These are phyloP conservation scores for Hericium erinaceus DNA, from an alignment of 768 basidiomycete species.

Conservation along the genomic window DNA sequence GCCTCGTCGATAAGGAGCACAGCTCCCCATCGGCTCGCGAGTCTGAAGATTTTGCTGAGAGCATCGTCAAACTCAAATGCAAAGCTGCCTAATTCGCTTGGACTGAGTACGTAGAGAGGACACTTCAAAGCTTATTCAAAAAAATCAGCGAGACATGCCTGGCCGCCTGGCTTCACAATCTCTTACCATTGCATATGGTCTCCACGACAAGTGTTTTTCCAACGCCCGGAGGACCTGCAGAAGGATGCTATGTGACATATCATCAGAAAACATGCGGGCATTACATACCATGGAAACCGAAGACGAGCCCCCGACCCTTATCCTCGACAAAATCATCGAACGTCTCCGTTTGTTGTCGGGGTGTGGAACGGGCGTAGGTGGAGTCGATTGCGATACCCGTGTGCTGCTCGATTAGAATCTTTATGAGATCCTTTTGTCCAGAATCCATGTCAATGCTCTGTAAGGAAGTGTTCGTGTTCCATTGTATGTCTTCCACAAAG, in stretches of 20 bases:
- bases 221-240: slow-evolving; percentile 8
- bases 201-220: slow-evolving; percentile 18
- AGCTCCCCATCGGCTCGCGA: slow-evolving; percentile 26
- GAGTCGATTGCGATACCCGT: background rate
- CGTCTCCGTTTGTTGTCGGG: background rate
- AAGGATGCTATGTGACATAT: too few relatives aligned
- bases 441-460: background rate
- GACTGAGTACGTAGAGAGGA: background rate
- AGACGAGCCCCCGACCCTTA: slow-evolving; percentile 27
- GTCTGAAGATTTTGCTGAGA: slow-evolving; percentile 13
- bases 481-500: background rate
- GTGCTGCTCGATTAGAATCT: background rate
- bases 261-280: too few relatives aligned
- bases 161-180: background rate
- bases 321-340: slow-evolving; percentile 27
- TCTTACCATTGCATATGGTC: slow-evolving; percentile 14
- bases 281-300: slow-evolving; percentile 22
- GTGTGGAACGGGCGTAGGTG: background rate
- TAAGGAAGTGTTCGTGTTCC: background rate
- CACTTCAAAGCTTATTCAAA: background rate
- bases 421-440: background rate
- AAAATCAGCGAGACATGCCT: too few relatives aligned
- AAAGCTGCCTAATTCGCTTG: background rate
- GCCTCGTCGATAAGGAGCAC: slow-evolving; percentile 29
- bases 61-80: background rate